A percentile compares a stretch with the other conserved stretches of the same genome.
Evolutionary conservation across 257 asterid genomes (phyloP).

Genomic region (Nicotiana sylvestris): DNA sequence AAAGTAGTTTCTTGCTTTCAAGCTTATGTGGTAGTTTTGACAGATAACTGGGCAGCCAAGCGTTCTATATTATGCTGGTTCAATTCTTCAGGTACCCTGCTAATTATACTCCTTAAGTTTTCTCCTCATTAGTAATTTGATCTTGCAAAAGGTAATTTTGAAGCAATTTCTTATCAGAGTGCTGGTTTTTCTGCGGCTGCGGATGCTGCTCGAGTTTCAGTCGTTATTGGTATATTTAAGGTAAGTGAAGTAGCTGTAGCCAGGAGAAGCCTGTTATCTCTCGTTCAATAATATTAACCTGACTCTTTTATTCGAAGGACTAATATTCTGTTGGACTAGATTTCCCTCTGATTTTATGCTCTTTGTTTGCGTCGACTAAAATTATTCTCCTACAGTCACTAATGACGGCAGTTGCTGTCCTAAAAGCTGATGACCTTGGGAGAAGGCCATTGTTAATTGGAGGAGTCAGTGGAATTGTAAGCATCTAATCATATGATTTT

Average conservation of each 20-base stretch:
- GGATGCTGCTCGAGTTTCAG: conserved; percentile 93
- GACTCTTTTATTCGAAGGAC: background rate
- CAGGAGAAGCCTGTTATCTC: background rate
- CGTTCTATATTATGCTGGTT: conserved; percentile 90
- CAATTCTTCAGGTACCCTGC: conserved; percentile 83
- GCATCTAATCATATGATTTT: conserved; percentile 24
- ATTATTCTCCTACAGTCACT: conserved; percentile 48
- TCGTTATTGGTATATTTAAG: conserved; percentile 84
- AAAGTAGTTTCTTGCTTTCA: background rate
- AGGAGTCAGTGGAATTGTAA: conserved; percentile 87
- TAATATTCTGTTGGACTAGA: background rate
- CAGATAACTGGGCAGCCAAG: conserved; percentile 99
- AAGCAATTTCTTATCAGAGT: conserved; percentile 38
- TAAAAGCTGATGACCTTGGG: conserved; percentile 94
- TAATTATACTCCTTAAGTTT: background rate
- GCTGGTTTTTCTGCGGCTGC: conserved; percentile 98
- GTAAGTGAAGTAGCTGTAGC: conserved; percentile 32
- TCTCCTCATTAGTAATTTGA: background rate
- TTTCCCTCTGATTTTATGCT: background rate
- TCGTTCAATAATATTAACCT: background rate
- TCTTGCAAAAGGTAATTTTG: conserved; percentile 6
- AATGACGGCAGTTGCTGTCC: conserved; percentile 92
- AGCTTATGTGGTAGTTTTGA: conserved; percentile 15
- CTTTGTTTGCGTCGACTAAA: background rate
- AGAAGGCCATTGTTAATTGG: conserved; percentile 85